Conservation (phyloP, 192 early-diverging fungal species). For the Pecoramyces ruminantium region DNA sequence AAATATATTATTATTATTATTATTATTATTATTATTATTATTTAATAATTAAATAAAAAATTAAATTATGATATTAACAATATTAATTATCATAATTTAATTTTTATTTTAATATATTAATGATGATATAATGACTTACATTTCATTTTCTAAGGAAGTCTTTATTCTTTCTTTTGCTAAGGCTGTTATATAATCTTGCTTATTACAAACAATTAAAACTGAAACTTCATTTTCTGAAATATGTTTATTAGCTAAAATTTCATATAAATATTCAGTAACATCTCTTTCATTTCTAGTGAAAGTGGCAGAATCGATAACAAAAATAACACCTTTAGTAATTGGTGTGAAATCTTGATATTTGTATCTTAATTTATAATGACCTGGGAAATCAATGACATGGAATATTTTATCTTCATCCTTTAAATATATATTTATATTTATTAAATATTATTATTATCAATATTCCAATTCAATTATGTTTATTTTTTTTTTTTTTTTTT, state of each 20-base stretch:
- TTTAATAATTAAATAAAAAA: too few relatives aligned
- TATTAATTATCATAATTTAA: too few relatives aligned
- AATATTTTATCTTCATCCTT: constrained; percentile 6
- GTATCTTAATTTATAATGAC: constrained; percentile 69
- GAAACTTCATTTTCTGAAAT: constrained; percentile 37
- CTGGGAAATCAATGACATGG: constrained; percentile 68
- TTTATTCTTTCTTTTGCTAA: constrained; percentile 47
- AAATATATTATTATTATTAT: too few relatives aligned
- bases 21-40: too few relatives aligned
- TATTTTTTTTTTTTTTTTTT: too few relatives aligned
- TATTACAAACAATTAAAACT: constrained; percentile 67
- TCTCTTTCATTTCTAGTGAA: constrained; percentile 26
- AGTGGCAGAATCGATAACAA: constrained; percentile 60
- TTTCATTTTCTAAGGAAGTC: constrained; percentile 52
- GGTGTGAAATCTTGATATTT: constrained; percentile 51
- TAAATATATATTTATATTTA: too few relatives aligned
- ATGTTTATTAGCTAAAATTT: constrained; percentile 51
- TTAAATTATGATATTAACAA: too few relatives aligned
- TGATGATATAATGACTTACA: too few relatives aligned
- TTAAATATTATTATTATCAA: too few relatives aligned
- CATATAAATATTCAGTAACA: constrained; percentile 65
- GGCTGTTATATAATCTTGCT: constrained; percentile 56
- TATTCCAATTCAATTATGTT: too few relatives aligned
- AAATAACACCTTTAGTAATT: constrained; percentile 49
- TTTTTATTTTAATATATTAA: too few relatives aligned